Base-by-base conservation (phyloP, 352 stramenopile genomes). In the Phytopythium helicoides region DNA sequence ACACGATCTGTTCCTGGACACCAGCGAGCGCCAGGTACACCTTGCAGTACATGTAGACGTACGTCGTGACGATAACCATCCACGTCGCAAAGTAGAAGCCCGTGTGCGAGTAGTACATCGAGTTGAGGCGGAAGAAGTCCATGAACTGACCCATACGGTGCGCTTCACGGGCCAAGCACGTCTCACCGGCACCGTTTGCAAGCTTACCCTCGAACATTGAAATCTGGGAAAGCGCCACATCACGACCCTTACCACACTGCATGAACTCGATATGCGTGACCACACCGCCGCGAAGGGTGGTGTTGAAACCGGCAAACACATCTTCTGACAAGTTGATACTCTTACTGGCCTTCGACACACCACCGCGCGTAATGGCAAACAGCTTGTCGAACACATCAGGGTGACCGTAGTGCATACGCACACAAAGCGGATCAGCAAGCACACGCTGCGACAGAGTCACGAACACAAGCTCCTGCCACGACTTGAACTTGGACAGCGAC, bases 31-130 rank as follows among this genome's bases (percentile, higher is more conserved):
- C 78, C 25, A 89, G 57, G 61, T 91, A 91, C 44, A 91, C 76
- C 60, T 91, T 91, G 56, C 71, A 71, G 62, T 89, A 91, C 75
- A 91, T 91, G 68, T 89, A 91, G 42, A 91, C 76, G 47, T 83
- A 91, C 6, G 78, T 77, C n/a, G 78, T 89, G 22, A 91, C 77
- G 54, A 91, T 88, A 5, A 76, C 87, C 75, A 91, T 86, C 78
- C 78, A 89, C 34, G 81, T 91, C 14, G 77, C 78, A 42, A 87
- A 89, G 60, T 89, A 91, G 48, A 91, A 91, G 38, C 81, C 81
- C 26, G 76, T 91, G 56, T 91, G 81, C 48, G 78, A 87, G 63
- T 91, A 91, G 67, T 87, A 91, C 81, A 91, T 91, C 34, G 81
- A 91, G 60, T 89, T 88, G 18, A 91, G 50, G 50, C 81, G 81